phyloP scores from a whole-genome alignment of 345 rosid genomes.

The Eucalyptus sp. region DNA sequence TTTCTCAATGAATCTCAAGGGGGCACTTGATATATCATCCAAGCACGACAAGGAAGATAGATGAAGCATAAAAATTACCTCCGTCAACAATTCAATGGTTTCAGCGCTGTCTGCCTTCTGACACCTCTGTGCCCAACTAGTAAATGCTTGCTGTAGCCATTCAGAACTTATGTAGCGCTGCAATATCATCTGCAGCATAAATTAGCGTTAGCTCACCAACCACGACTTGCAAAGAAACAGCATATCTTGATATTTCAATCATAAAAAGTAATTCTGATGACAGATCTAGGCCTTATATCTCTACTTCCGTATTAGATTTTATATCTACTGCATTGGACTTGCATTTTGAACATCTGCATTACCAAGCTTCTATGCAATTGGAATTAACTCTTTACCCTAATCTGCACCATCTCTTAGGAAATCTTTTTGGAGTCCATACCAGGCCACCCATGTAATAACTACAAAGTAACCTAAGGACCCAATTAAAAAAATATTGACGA shows the following conservation, averaged over 20 bases:
- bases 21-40: neutral
- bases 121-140: constrained; percentile 61
- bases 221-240: neutral
- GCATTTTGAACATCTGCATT: neutral
- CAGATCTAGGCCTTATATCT: neutral
- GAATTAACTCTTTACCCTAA: neutral
- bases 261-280: neutral
- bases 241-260: neutral
- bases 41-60: neutral
- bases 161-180: constrained; percentile 45
- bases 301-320: neutral
- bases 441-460: neutral
- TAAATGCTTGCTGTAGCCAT: constrained; percentile 52
- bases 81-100: constrained; percentile 70
- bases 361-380: neutral
- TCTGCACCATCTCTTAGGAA: neutral
- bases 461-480: neutral
- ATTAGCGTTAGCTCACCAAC: neutral
- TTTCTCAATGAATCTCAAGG: neutral
- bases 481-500: neutral
- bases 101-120: constrained; percentile 68
- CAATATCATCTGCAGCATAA: constrained; percentile 58
- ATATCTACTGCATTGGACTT: neutral
- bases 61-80: constrained; percentile 31
- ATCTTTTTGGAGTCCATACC: neutral